Base-by-base conservation (phyloP, 2,329 filamentous ascomycete genomes). In the Ascochyta rabiei region DNA sequence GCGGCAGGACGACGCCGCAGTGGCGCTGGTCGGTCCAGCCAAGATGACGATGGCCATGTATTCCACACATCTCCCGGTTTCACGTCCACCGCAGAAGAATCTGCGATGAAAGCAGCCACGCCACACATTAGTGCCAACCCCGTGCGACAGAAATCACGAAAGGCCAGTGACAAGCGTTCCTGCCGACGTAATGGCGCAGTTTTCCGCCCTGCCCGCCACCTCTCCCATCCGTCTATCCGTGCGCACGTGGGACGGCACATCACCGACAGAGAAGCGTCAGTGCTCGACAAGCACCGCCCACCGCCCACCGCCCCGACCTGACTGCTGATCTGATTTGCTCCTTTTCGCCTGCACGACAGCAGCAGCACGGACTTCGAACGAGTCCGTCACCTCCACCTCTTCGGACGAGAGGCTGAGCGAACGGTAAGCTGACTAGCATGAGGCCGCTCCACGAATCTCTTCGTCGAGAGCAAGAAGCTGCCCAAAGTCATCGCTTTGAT, bases 211-310 rank as follows among this genome's bases (percentile, higher is more conserved):
- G 21, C n/a, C 33, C 23, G 40, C 41, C 48, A 44, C 24, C 48
- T 26, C 33, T 24, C 26, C 37, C 28, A 41, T 51, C 48, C 48
- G 48, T 51, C 48, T 55, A 41, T 40, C 52, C 52, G 52, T 55
- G 16, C 42, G 26, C 45, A 40, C 28, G 45, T 40, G 28, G 34
- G 5, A 33, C 23, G 47, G 23, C 45, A 48, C 40, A 30, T 42
- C 33, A 33, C 19, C 37, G 13, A 7, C n/a, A 23, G 15, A 41
- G 10, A 35, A 7, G n/a, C 35, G 23, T 3, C 45, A 23, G 23
- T 30, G 42, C 37, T 52, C 31, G 35, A 37, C 43, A 16, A 47
- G 28, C 30, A 33, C 43, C 24, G 18, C 30, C 21, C 41, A n/a
- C n/a, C n/a, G n/a, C n/a, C n/a, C n/a, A n/a, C n/a, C n/a, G n/a